Evolutionary conservation across 1,284 basidiomycete genomes (phyloP).

Genomic region (Cutaneotrichosporon mucoides): DNA sequence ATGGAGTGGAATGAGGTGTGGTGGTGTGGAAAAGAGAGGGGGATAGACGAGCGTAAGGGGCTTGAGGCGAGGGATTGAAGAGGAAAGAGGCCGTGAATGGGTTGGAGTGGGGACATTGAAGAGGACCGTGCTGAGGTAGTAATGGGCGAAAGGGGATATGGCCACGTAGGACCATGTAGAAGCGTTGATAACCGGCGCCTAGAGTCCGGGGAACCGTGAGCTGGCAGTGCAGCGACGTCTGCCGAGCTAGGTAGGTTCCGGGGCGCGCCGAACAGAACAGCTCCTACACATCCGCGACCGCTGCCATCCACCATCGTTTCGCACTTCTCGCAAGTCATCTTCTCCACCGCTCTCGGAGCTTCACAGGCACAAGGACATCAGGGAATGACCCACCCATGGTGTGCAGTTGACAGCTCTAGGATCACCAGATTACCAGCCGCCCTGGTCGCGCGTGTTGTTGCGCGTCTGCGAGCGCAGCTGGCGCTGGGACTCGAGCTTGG

Average conservation of each 20-base stretch:
- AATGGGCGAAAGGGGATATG: neutral
- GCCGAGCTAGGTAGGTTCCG: slow-evolving; percentile 16
- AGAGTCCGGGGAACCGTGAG: slow-evolving; percentile 14
- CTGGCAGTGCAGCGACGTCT: slow-evolving; percentile 21
- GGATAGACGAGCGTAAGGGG: neutral
- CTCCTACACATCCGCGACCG: slow-evolving; percentile 24
- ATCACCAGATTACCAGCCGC: slow-evolving; percentile 20
- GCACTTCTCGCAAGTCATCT: slow-evolving; percentile 3
- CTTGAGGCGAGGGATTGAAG: neutral
- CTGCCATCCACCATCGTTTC: slow-evolving; percentile 19
- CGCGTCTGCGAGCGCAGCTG: slow-evolving; percentile 45
- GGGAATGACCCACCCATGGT: neutral
- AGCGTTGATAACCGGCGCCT: slow-evolving; percentile 17
- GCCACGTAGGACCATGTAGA: neutral
- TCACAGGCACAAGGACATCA: neutral
- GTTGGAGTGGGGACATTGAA: neutral
- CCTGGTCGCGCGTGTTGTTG: slow-evolving; percentile 30
- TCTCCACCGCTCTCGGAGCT: slow-evolving; percentile 1
- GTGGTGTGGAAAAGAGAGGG: neutral
- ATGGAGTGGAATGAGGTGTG: neutral
- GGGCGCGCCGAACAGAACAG: slow-evolving; percentile 18
- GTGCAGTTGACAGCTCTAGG: neutral
- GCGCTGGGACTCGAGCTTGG: slow-evolving; percentile 33
- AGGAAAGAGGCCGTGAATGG: neutral
- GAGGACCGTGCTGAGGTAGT: neutral